These are phyloP conservation scores for Epichloe scottii DNA, from an alignment of 2,329 filamentous ascomycete species.

Conservation along the genomic window DNA sequence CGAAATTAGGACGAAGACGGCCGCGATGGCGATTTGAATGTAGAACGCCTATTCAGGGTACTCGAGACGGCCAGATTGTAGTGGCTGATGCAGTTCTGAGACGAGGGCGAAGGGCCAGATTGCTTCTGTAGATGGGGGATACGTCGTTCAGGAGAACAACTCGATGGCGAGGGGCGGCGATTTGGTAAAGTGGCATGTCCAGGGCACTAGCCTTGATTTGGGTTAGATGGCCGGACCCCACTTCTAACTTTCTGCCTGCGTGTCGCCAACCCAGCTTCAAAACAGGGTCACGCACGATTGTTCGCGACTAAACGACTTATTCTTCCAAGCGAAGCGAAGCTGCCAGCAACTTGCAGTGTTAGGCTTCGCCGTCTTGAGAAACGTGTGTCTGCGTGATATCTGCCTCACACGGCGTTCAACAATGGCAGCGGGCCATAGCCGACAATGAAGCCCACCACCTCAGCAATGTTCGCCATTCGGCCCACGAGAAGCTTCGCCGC, in stretches of 20 bases:
- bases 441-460: conserved; percentile 33
- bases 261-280: conserved; percentile 3
- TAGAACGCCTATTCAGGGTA: not conserved
- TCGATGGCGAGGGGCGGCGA: conserved; percentile 18
- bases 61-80: not conserved
- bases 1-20: not conserved
- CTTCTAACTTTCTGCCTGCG: conserved; percentile 17
- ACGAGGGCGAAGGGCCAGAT: not conserved
- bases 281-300: no score
- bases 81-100: not conserved
- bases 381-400: not conserved
- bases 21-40: not conserved
- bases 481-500: conserved; percentile 16
- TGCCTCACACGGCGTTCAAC: conserved; percentile 5
- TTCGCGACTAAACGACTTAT: no score
- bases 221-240: conserved; percentile 13
- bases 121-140: not conserved
- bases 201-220: conserved; percentile 23
- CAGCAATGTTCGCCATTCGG: conserved; percentile 21
- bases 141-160: conserved; percentile 23
- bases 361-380: not conserved
- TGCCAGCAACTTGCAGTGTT: no score
- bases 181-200: conserved; percentile 31
- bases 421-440: conserved; percentile 24
- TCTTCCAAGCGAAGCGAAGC: conserved; percentile 4